Evolutionary conservation across 2,329 filamentous ascomycete species (phyloP).

Genomic region (Trichoderma citrinoviride): DNA sequence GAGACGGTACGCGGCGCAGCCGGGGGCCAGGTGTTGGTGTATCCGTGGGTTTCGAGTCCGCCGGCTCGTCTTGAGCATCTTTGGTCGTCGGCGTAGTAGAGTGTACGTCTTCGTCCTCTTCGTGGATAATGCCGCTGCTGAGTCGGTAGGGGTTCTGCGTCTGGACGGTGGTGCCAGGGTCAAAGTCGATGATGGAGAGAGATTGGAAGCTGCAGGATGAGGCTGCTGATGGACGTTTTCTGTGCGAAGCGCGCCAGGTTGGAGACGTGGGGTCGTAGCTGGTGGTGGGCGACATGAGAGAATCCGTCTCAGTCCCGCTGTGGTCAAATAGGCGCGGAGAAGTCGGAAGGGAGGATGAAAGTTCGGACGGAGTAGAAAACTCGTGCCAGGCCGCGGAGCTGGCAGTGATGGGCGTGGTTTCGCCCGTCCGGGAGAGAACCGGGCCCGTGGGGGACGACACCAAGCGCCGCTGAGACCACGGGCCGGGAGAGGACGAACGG

Average conservation of each 20-base stretch:
- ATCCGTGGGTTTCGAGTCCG: not conserved
- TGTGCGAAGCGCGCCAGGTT: constrained; percentile 50
- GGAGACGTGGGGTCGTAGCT: constrained; percentile 67
- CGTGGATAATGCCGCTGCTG: constrained; percentile 36
- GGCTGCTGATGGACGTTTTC: constrained; percentile 55
- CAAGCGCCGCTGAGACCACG: constrained; percentile 39
- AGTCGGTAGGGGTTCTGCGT: constrained; percentile 26
- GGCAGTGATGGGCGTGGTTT: constrained; percentile 51
- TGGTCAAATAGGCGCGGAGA: constrained; percentile 83
- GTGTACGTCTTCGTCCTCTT: constrained; percentile 39
- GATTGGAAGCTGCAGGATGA: constrained; percentile 52
- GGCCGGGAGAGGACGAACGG: constrained; percentile 41
- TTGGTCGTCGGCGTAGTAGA: constrained; percentile 16
- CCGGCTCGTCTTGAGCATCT: constrained; percentile 11
- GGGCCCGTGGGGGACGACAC: constrained; percentile 41
- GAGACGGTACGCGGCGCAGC: constrained; percentile 68
- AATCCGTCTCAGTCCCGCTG: constrained; percentile 57
- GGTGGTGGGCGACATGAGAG: constrained; percentile 79
- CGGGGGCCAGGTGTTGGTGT: constrained; percentile 31
- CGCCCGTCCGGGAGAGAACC: constrained; percentile 42
- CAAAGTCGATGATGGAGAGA: constrained; percentile 37
- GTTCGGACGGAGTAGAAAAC: constrained; percentile 56
- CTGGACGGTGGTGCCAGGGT: constrained; percentile 28
- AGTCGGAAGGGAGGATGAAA: constrained; percentile 72
- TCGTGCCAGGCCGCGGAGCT: constrained; percentile 51